Evolutionary conservation across 305 asterid species (phyloP), one percentile per base, ranked within the genome.

Genomic region (Solanum hybrid): DNA sequence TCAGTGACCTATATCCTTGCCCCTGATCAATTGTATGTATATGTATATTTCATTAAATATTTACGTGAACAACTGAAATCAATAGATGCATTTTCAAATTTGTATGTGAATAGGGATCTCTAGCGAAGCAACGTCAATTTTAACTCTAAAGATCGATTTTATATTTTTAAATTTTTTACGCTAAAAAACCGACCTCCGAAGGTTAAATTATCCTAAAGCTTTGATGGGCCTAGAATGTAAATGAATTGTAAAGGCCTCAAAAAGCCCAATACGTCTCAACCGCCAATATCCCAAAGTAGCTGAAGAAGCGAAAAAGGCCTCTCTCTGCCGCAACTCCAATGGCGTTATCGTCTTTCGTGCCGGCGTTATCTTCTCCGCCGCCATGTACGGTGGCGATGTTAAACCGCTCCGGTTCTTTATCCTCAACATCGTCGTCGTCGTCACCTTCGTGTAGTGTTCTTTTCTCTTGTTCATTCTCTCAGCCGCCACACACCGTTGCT

Each of bases 281-380:
- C 12, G 18, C 69, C 69, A 82, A 37, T 82, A 39, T 82, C 87
- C 0, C 24, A 1, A 89, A 33, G 51, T 64, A n/a, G 11, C 33
- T n/a, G 73, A 33, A 28, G 24, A 83, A 16, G 9, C 11, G 80
- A 10, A 82, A 28, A 57, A 71, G 0, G 26, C 51, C 87, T 61
- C 71, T 18, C 83, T 29, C 34, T 12, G 24, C 39, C 88, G 51
- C 88, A 85, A 85, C 33, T 61, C 77, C 71, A 2, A 93, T 93
- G 94, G 92, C 92, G 90, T 67, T 90, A 28, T 31, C 89, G 29
- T 91, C 92, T n/a, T 9, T 87, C 24, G 86, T 91, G 10, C 69
- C 71, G 46, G 79, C 89, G 35, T 78, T 90, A 42, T 75, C 92
- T 90, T 86, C 91, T 88, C 57, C 80, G n/a, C 84, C 90, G 39